Percentiles rank a stretch among this genome's conserved stretches.
These are phyloP conservation scores for Hanseniaspora pseudoguilliermondii DNA, from an alignment of 805 yeast species.

Conservation along the genomic window DNA sequence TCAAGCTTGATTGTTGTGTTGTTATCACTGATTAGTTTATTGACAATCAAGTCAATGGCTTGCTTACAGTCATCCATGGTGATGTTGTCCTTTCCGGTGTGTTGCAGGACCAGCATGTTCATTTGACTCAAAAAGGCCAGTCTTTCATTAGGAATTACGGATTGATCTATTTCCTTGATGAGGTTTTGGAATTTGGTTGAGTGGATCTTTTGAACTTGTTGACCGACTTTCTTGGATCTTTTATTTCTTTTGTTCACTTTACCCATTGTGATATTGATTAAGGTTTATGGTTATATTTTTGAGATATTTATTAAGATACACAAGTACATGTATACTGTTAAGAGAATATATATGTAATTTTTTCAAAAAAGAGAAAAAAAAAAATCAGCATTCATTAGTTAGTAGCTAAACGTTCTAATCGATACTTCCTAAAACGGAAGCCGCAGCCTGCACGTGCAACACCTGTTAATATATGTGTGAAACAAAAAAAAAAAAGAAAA, in stretches of 20 bases:
- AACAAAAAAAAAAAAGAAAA: too few species aligned
- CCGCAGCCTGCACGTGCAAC: too few species aligned
- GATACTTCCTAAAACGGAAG: too few species aligned
- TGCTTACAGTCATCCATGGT: slow-evolving; percentile 17
- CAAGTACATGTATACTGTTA: too few species aligned
- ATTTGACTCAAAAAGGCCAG: slow-evolving; percentile 2
- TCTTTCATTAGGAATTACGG: slow-evolving; percentile 57
- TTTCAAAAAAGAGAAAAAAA: too few species aligned
- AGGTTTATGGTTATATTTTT: neutral
- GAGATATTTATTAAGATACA: too few species aligned
- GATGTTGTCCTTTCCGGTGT: slow-evolving; percentile 9
- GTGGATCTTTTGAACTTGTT: slow-evolving; percentile 22
- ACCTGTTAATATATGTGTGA: too few species aligned
- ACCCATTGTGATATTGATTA: slow-evolving; percentile 6
- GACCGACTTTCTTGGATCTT: slow-evolving; percentile 40
- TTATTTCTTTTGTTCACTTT: slow-evolving; percentile 40
- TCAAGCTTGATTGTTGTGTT: slow-evolving; percentile 69
- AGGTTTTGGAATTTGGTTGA: slow-evolving; percentile 16
- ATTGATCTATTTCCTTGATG: slow-evolving; percentile 27
- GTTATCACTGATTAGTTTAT: slow-evolving; percentile 51
- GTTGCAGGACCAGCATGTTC: slow-evolving; percentile 5
- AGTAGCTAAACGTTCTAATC: too few species aligned
- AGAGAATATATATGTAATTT: too few species aligned
- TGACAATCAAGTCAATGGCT: slow-evolving; percentile 49
- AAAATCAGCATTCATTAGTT: too few species aligned